Base-by-base conservation (phyloP, 163 green algal species). In the Coccomyxa subellipsoidea region DNA sequence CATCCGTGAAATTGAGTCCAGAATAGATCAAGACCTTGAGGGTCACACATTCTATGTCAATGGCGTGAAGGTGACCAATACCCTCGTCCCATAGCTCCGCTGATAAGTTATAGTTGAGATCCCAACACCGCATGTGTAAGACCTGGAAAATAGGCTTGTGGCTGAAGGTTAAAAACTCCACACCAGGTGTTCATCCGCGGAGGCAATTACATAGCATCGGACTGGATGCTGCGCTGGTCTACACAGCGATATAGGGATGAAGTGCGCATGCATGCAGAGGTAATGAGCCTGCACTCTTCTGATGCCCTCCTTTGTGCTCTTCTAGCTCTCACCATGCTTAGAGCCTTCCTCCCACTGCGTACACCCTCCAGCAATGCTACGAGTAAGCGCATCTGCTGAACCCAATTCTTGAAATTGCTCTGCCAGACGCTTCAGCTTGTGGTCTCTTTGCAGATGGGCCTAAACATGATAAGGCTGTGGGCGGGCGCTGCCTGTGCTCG, bases 381-480 rank as follows among this genome's bases (percentile, higher is more conserved):
- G 21, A 12, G 21, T 59, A 59, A 1, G 47, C 23, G 47, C 1
- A 59, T 2, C 15, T 59, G 21, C 23, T 59, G 15, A 27, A 59
- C 40, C 40, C 1, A 6, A 12, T 27, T 59, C 15, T 59, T 59
- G 15, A 21, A 2, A 18, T 59, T 18, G 23, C 47, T 27, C 23
- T 59, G 47, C 4, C 15, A 27, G 5, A 59, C 47, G 3, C 4
- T 18, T 59, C 15, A 21, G 15, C 5, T 5, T 59, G 47, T 18
- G 1, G 1, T 1, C 47, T 59, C 23, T 12, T 39, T 40, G 34
- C 37, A 79, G 37, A 59, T 59, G 75, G 75, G 75, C 75, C 36
- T 79, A 10, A 79, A 79, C 37, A 79, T 79, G 75, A 79, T 79
- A 5, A 38, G 75, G 75, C 36, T 79, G 23, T 79, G 75, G 75